phyloP scores from a whole-genome alignment of 2,329 filamentous ascomycete species.

The Geosmithia putterillii region DNA sequence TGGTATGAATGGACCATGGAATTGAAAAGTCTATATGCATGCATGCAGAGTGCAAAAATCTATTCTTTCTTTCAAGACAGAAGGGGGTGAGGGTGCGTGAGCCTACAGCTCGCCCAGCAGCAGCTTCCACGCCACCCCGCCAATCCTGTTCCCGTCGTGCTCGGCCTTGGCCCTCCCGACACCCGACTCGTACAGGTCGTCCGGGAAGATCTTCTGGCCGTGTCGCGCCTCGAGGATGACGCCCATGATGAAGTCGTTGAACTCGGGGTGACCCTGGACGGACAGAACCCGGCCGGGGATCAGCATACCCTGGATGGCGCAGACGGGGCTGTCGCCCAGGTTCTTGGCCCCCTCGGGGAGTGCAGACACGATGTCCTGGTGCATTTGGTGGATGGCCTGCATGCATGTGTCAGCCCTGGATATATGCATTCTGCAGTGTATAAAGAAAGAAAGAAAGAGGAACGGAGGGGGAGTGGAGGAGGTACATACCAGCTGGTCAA shows the following conservation, averaged over 20 bases:
- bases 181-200: constrained; percentile 1
- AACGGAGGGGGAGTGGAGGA: constrained; percentile 13
- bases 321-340: constrained; percentile 26
- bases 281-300: constrained; percentile 22
- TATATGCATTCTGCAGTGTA: neutral
- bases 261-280: constrained; percentile 37
- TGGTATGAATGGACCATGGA: too few species aligned
- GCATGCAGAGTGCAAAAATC: too few species aligned
- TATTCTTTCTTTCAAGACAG: too few species aligned
- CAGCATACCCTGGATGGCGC: constrained; percentile 30
- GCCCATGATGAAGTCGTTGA: constrained; percentile 24
- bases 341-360: constrained; percentile 24
- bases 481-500: constrained; percentile 1
- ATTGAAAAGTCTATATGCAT: too few species aligned
- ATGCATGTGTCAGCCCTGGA: neutral
- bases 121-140: constrained; percentile 14
- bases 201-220: constrained; percentile 7
- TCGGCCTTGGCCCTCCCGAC: constrained; percentile 11
- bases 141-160: constrained; percentile 15
- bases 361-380: constrained; percentile 28
- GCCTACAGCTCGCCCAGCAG: constrained; percentile 5
- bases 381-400: constrained; percentile 33
- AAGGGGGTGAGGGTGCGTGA: too few species aligned
- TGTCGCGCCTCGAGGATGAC: constrained; percentile 17
- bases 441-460: neutral